Evolutionary conservation across 2,329 filamentous ascomycete genomes (phyloP).

Genomic region (Colletotrichum ledebouriae): DNA sequence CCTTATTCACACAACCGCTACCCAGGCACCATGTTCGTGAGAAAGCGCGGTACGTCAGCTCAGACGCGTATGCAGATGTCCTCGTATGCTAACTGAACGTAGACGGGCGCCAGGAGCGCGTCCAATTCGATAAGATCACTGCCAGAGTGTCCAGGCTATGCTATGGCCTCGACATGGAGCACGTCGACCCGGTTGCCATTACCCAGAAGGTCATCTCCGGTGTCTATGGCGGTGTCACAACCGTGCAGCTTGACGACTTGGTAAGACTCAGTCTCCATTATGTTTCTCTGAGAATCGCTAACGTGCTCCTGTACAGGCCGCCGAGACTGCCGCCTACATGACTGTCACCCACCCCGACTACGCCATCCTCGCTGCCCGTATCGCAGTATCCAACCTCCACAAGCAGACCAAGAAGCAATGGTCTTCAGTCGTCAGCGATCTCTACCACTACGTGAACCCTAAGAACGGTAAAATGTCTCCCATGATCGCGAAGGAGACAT

Average conservation of each 20-base stretch:
- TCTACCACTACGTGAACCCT: constrained; percentile 96
- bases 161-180: constrained; percentile 94
- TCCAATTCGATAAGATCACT: constrained; percentile 99
- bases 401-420: constrained; percentile 99
- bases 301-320: constrained; percentile 73
- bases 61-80: neutral
- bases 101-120: constrained; percentile 99
- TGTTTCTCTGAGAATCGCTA: constrained; percentile 27
- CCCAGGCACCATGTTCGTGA: constrained; percentile 68
- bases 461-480: constrained; percentile 87
- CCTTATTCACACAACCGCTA: constrained; percentile 19
- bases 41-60: constrained; percentile 69
- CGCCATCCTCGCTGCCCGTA: constrained; percentile 96
- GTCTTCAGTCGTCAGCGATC: constrained; percentile 92
- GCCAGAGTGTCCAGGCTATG: constrained; percentile 97
- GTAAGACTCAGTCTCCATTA: constrained; percentile 67
- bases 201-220: constrained; percentile 99
- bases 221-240: constrained; percentile 98
- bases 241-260: constrained; percentile 94
- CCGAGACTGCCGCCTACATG: constrained; percentile 99
- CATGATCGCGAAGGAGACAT: constrained; percentile 94
- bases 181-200: constrained; percentile 97
- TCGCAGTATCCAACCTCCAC: constrained; percentile 99
- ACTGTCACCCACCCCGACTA: constrained; percentile 99
- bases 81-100: constrained; percentile 5